Evolutionary conservation across 768 basidiomycete genomes (phyloP).

Genomic region (Boletus subparvulus): DNA sequence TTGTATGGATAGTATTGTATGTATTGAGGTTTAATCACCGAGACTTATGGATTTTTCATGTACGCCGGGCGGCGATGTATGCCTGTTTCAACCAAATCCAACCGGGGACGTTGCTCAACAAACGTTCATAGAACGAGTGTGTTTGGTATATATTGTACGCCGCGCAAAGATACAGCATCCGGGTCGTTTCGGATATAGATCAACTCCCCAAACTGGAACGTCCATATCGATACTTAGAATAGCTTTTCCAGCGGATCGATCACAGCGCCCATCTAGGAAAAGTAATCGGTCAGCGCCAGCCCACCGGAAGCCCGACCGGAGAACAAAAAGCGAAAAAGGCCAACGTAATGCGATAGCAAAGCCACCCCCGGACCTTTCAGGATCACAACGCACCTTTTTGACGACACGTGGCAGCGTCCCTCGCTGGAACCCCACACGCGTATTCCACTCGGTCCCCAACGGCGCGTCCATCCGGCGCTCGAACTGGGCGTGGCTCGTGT

Average conservation of each 20-base stretch:
- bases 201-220: background rate
- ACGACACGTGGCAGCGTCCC: slow-evolving; percentile 83
- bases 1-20: background rate
- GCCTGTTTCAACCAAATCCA: background rate
- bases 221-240: slow-evolving; percentile 19
- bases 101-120: too few species aligned
- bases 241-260: slow-evolving; percentile 68
- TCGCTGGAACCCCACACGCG: slow-evolving; percentile 77
- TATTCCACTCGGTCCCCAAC: slow-evolving; percentile 92
- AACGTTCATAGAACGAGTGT: background rate
- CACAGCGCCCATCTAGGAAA: slow-evolving; percentile 61
- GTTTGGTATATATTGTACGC: background rate
- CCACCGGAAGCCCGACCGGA: background rate
- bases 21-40: slow-evolving; percentile 21
- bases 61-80: background rate
- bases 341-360: background rate
- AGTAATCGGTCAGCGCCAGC: slow-evolving; percentile 3
- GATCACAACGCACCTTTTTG: slow-evolving; percentile 62
- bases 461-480: slow-evolving; percentile 81
- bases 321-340: too few species aligned
- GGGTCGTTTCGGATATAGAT: slow-evolving; percentile 1
- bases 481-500: slow-evolving; percentile 90
- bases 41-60: slow-evolving; percentile 1
- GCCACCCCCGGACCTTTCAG: background rate
- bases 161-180: background rate